Percentiles rank a stretch among this genome's conserved stretches.
Evolutionary conservation across 2,329 filamentous ascomycete genomes (phyloP).

Genomic region (Aspergillus sp.): DNA sequence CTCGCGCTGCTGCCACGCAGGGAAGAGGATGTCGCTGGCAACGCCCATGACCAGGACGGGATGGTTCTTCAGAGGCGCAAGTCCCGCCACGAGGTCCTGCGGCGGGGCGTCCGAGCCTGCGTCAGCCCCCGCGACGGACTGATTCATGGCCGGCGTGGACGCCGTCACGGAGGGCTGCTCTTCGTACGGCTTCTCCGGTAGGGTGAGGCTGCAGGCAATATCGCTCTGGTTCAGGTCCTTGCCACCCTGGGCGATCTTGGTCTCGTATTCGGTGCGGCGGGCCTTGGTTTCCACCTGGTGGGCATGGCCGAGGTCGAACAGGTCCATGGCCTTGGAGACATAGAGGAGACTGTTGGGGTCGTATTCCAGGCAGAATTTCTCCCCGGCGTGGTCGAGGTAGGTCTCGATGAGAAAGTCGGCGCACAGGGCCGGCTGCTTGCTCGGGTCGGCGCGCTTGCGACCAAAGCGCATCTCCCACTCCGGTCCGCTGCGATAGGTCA

Average conservation of each 20-base stretch:
- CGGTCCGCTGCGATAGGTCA: constrained; percentile 93
- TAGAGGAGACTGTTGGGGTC: constrained; percentile 95
- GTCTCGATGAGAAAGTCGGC: constrained; percentile 98
- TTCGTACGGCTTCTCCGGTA: constrained; percentile 81
- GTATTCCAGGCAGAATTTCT: constrained; percentile 97
- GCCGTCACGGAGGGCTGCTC: constrained; percentile 67
- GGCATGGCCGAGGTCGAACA: constrained; percentile 82
- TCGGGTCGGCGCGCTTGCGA: constrained; percentile 78
- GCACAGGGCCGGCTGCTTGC: constrained; percentile 86
- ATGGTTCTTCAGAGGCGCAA: constrained; percentile 70
- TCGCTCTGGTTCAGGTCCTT: constrained; percentile 37
- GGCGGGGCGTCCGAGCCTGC: constrained; percentile 56
- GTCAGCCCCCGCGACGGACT: constrained; percentile 22
- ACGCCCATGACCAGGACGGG: constrained; percentile 90
- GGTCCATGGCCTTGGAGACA: constrained; percentile 97
- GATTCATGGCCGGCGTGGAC: constrained; percentile 32
- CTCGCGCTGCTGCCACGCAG: constrained; percentile 96
- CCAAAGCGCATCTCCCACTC: constrained; percentile 98
- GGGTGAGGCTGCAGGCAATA: constrained; percentile 71
- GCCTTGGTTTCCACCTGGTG: constrained; percentile 64
- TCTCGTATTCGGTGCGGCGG: constrained; percentile 62
- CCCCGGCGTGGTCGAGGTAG: constrained; percentile 94
- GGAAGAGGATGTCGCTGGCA: constrained; percentile 93
- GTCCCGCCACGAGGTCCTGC: constrained; percentile 73
- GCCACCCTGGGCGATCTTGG: constrained; percentile 55